Conservation (phyloP, 768 basidiomycete genomes). For the Leccinum subtestaceum region DNA sequence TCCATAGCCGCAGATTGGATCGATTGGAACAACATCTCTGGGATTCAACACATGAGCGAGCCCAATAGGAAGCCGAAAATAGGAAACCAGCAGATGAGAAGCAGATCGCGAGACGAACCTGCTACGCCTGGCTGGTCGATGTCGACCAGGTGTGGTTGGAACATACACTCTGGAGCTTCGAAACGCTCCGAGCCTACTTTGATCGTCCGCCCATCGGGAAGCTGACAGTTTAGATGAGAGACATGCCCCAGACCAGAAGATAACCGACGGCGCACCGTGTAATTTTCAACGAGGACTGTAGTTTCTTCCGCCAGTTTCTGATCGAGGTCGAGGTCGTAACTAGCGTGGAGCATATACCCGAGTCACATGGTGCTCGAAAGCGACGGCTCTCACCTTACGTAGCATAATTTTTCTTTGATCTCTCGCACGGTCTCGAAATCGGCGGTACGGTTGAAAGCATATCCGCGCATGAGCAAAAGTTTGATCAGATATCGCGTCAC, state of each 20-base stretch:
- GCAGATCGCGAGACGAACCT: slow-evolving; percentile 46
- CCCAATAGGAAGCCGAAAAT: background rate
- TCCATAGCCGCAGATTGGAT: slow-evolving; percentile 92
- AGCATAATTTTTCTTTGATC: slow-evolving; percentile 99
- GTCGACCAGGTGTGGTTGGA: slow-evolving; percentile 97
- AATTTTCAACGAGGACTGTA: slow-evolving; percentile 92
- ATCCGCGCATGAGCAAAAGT: slow-evolving; percentile 99
- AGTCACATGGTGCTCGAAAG: background rate
- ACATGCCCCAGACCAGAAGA: background rate
- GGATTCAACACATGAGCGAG: background rate
- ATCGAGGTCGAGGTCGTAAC: slow-evolving; percentile 97
- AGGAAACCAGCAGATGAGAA: background rate
- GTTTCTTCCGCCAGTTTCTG: slow-evolving; percentile 93
- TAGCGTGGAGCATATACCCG: slow-evolving; percentile 27
- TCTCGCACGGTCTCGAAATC: slow-evolving; percentile 99
- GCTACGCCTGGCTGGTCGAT: slow-evolving; percentile 96
- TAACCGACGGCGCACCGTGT: slow-evolving; percentile 64
- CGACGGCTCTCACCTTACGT: slow-evolving; percentile 69
- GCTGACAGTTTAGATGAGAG: slow-evolving; percentile 41
- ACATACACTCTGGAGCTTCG: slow-evolving; percentile 99
- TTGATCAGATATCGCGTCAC: slow-evolving; percentile 99
- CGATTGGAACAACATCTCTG: slow-evolving; percentile 95
- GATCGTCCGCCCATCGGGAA: slow-evolving; percentile 93
- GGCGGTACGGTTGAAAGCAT: slow-evolving; percentile 98
- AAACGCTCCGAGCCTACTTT: slow-evolving; percentile 98